Percentiles rank a stretch among this genome's conserved stretches.
These are phyloP conservation scores for Alnus rubra DNA, from an alignment of 306 rosid genomes.

Conservation along the genomic window DNA sequence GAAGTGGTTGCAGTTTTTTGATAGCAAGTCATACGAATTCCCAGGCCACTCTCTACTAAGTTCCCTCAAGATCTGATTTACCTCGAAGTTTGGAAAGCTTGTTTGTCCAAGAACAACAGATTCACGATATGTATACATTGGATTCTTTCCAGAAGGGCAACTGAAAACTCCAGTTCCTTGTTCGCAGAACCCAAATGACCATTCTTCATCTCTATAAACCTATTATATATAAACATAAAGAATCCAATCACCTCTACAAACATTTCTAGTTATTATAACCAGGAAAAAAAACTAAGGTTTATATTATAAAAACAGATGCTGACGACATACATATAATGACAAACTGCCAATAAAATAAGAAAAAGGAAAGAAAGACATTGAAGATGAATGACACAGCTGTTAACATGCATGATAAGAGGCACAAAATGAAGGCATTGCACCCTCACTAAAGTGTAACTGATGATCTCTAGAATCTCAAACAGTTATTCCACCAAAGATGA, in stretches of 20 bases:
- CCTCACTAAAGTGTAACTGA: not conserved
- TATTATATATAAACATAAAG: constrained; percentile 32
- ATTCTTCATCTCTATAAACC: constrained; percentile 93
- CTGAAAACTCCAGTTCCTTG: constrained; percentile 97
- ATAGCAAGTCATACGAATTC: constrained; percentile 73
- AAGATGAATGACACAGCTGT: not conserved
- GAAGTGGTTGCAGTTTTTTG: constrained; percentile 97
- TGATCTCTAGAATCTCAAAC: not conserved
- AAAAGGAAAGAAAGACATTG: not conserved
- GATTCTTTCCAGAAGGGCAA: constrained; percentile 89
- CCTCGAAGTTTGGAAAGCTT: constrained; percentile 61
- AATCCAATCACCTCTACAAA: constrained; percentile 19
- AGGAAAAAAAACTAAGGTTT: not conserved
- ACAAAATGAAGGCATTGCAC: not conserved
- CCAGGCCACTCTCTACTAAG: constrained; percentile 99
- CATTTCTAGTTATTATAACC: not conserved
- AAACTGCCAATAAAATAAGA: not conserved
- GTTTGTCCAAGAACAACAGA: constrained; percentile 70
- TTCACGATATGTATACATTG: constrained; percentile 94
- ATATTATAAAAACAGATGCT: not conserved
- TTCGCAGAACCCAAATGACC: constrained; percentile 99
- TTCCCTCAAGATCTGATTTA: constrained; percentile 91
- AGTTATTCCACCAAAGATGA: not conserved
- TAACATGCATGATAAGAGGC: not conserved
- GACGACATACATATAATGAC: not conserved